A percentile compares a stretch with the other conserved stretches of the same genome.
Evolutionary conservation across 257 asterid genomes (phyloP).

Genomic region (Pogostemon cablin): DNA sequence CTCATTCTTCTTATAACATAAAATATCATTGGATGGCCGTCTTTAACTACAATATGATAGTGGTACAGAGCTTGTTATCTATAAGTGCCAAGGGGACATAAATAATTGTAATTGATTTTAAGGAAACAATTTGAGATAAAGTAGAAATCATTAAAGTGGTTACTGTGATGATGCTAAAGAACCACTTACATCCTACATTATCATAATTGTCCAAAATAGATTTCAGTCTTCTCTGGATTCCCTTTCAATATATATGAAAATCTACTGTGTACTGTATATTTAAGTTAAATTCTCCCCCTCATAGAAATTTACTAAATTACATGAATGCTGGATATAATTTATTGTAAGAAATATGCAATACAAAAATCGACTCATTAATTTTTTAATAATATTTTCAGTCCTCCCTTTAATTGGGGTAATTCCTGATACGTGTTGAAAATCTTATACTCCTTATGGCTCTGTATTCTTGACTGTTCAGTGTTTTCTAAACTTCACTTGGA

Average conservation of each 20-base stretch:
- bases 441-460: neutral
- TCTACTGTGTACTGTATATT: neutral
- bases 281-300: neutral
- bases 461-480: neutral
- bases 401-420: slow-evolving; percentile 7
- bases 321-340: slow-evolving; percentile 7
- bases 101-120: neutral
- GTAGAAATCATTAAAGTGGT: slow-evolving; percentile 1
- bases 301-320: slow-evolving; percentile 1
- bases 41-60: slow-evolving; percentile 1
- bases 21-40: neutral
- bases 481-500: slow-evolving; percentile 9
- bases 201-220: neutral
- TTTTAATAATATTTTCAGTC: neutral
- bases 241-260: slow-evolving; percentile 3
- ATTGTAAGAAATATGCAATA: slow-evolving; percentile 1
- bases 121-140: neutral
- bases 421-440: neutral
- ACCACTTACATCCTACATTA: neutral
- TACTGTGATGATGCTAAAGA: slow-evolving; percentile 6
- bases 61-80: slow-evolving; percentile 11
- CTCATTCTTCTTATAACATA: neutral
- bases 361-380: neutral
- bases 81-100: neutral
- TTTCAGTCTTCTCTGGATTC: slow-evolving; percentile 3